Base-by-base conservation (phyloP, 2,329 filamentous ascomycete genomes). In the Monilinia fructigena region DNA sequence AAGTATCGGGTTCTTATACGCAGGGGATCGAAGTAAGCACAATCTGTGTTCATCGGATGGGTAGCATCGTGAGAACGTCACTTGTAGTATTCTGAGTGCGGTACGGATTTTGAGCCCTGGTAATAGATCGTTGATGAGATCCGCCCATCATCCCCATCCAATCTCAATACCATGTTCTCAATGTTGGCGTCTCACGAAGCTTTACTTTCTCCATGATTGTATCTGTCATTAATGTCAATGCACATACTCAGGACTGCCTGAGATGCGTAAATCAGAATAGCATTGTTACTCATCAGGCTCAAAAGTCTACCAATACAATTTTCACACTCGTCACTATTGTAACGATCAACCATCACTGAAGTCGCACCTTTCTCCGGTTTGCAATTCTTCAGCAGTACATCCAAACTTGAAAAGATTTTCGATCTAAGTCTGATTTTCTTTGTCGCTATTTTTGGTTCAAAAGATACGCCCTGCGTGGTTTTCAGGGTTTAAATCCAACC, bases 41-140 rank as follows among this genome's bases (percentile, higher is more conserved):
- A 23, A 26, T 59, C 42, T 59, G 28, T 42, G 28, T 48, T 42
- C 10, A 48, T 60, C 23, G 31, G 28, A 48, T 60, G 56, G 26
- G 42, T 48, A 31, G 28, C 42, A 59, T 59, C 42, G 26, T 48
- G 56, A 59, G 42, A 48, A 47, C 26, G 56, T 59, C 56, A 59
- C 42, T 59, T 59, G 56, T 42, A 59, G 26, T 23, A 59, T 59
- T 11, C 4, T 50, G 20, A 60, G 12, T 5, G 16, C 38, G 28
- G 45, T 18, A 60, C 31, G 38, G 58, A 60, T 60, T 38, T 40
- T n/a, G 45, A 60, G 45, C 45, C 58, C 58, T 26, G n/a, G 58
- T 26, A 48, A 48, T 38, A 35, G 58, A 38, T 38, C 16, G 7
- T 16, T 23, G 45, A 35, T 38, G 28, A 50, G 58, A 50, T 60